Evolutionary conservation across 2,329 filamentous ascomycete species (phyloP).

Genomic region (Emergomyces pasteurianus): DNA sequence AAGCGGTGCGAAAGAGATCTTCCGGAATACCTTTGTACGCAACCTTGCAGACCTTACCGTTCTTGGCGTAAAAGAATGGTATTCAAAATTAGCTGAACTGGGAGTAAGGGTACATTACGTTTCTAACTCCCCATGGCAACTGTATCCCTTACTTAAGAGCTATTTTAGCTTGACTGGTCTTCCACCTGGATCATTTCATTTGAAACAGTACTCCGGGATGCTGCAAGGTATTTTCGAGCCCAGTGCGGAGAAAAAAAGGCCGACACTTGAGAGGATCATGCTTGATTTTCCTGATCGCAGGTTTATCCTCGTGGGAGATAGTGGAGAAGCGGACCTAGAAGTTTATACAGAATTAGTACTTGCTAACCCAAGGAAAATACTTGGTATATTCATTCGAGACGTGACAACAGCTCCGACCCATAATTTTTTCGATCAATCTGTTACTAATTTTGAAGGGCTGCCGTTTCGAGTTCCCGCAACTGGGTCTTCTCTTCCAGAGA

Average conservation of each 20-base stretch:
- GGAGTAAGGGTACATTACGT: slow-evolving; percentile 92
- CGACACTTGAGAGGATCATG: slow-evolving; percentile 72
- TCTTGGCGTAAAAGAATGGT: slow-evolving; percentile 85
- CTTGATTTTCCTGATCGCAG: slow-evolving; percentile 78
- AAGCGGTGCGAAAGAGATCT: slow-evolving; percentile 81
- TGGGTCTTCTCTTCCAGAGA: slow-evolving; percentile 15
- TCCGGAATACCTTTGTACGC: slow-evolving; percentile 87
- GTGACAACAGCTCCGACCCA: slow-evolving; percentile 68
- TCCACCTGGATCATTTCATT: slow-evolving; percentile 77
- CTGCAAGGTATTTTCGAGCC: slow-evolving; percentile 96
- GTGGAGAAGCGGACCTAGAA: slow-evolving; percentile 91
- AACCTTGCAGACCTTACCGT: slow-evolving; percentile 72
- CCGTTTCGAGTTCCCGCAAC: slow-evolving; percentile 16
- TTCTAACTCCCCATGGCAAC: slow-evolving; percentile 98
- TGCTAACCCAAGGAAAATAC: slow-evolving; percentile 67
- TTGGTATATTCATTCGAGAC: slow-evolving; percentile 88
- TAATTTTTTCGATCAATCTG: slow-evolving; percentile 65
- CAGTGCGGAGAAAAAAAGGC: slow-evolving; percentile 86
- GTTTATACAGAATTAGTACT: slow-evolving; percentile 91
- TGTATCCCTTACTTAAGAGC: slow-evolving; percentile 77
- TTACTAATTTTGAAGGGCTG: slow-evolving; percentile 23
- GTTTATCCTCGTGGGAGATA: slow-evolving; percentile 89
- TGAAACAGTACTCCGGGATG: slow-evolving; percentile 96
- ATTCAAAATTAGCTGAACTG: slow-evolving; percentile 60
- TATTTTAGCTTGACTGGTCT: slow-evolving; percentile 73